Base-by-base conservation (phyloP, 768 basidiomycete genomes). In the Cyathus striatus region DNA sequence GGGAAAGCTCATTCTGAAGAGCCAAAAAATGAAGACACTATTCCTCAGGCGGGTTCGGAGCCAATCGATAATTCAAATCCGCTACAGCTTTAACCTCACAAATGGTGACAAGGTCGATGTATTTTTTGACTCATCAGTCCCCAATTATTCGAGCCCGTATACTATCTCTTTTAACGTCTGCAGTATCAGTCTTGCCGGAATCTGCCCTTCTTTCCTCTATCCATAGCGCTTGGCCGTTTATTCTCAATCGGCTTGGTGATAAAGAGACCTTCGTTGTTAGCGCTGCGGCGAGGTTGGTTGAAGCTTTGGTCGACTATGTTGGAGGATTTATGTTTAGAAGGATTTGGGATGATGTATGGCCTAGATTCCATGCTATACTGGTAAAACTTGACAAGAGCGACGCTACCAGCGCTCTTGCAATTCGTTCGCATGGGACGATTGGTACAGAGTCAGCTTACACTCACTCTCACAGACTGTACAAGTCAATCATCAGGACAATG, bases 261-360 rank as follows among this genome's bases (percentile, higher is more conserved):
- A 34, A 70, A 0, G 86, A 93, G 56, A 66, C 81, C 0, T 93
- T 81, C 52, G 91, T 98, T 22, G 78, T 92, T 48, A 76, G 77
- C 42, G 85, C 86, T 18, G 83, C 90, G 1, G 82, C 86, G 1
- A 65, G 63, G 3, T 65, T 96, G 34, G 65, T 97, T n/a, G 86
- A 88, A 50, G 64, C 76, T 1, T 69, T 99, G 27, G 76, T 80
- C 0, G 64, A 55, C 26, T 70, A 88, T 50, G 77, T 81, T 21
- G 96, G 94, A 20, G 78, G 77, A 42, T 96, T 90, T 64, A 94
- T 98, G 88, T 76, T 75, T 38, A 70, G 79, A 24, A 72, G 87
- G 42, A 75, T 98, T 23, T 86, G 93, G 79, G 90, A 96, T 50
- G 89, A 97, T 49, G 76, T 92, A 16, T 98, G 95, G 94, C 95